A percentile compares a stretch with the other conserved stretches of the same genome.
phyloP scores from a whole-genome alignment of 2,329 filamentous ascomycete genomes.

The Aspergillus sp. region DNA sequence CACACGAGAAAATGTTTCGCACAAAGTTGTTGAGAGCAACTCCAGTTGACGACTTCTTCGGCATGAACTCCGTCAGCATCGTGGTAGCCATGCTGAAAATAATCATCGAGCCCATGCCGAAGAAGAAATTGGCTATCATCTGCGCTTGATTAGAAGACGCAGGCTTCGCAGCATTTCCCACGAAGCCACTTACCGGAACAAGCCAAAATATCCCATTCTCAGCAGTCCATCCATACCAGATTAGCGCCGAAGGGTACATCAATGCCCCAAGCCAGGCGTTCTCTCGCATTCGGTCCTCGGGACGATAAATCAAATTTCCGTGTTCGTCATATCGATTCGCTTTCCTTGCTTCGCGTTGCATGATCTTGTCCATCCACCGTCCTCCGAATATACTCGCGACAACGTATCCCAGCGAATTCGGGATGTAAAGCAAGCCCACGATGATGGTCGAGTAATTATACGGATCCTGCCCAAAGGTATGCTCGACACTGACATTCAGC shows the following conservation, averaged over 20 bases:
- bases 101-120: conserved; percentile 69
- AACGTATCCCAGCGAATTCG: conserved; percentile 64
- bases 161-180: not conserved
- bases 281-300: conserved; percentile 74
- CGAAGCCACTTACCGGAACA: conserved; percentile 37
- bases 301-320: conserved; percentile 58
- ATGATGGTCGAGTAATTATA: conserved; percentile 62
- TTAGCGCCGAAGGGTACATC: conserved; percentile 59
- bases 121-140: conserved; percentile 60
- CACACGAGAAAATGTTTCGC: conserved; percentile 66
- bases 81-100: conserved; percentile 66
- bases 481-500: conserved; percentile 66
- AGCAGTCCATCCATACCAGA: conserved; percentile 70
- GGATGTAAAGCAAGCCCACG: conserved; percentile 68
- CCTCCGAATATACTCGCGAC: conserved; percentile 60
- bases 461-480: conserved; percentile 55
- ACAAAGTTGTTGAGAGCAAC: conserved; percentile 77
- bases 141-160: conserved; percentile 11
- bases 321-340: conserved; percentile 59
- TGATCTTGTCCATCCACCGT: conserved; percentile 70
- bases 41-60: conserved; percentile 57
- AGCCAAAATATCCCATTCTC: conserved; percentile 55
- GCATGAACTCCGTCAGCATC: conserved; percentile 80
- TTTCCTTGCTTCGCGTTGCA: conserved; percentile 64
- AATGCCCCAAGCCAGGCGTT: conserved; percentile 69